Evolutionary conservation across 1,139 yeast species (phyloP).

Genomic region (Yamadazyma epiphylla): DNA sequence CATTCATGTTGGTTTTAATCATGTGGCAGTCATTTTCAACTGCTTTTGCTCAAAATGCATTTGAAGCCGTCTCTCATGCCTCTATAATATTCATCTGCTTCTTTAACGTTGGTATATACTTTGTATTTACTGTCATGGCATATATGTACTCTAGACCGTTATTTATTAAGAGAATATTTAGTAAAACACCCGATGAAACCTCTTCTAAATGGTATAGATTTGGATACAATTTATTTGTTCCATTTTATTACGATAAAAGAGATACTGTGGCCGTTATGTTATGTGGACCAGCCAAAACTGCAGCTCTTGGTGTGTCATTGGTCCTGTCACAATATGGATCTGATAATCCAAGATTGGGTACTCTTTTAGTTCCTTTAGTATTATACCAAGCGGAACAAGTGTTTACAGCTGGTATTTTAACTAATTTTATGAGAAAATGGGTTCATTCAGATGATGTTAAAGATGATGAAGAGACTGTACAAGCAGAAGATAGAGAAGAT

Average conservation of each 20-base stretch:
- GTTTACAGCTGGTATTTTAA: conserved; percentile 66
- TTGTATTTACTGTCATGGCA: conserved; percentile 67
- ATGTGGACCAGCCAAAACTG: conserved; percentile 92
- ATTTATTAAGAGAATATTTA: conserved; percentile 43
- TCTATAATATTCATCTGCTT: conserved; percentile 74
- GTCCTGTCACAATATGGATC: conserved; percentile 77
- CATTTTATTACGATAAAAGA: conserved; percentile 64
- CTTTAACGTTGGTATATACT: conserved; percentile 73
- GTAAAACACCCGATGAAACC: conserved; percentile 40
- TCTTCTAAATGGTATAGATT: conserved; percentile 40
- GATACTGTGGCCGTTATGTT: conserved; percentile 80
- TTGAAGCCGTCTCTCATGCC: conserved; percentile 62
- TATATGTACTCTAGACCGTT: conserved; percentile 59
- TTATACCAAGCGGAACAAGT: conserved; percentile 87
- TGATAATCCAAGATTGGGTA: conserved; percentile 58
- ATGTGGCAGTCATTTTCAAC: conserved; percentile 88
- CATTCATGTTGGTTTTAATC: conserved; percentile 71
- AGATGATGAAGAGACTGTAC: conserved; percentile 8
- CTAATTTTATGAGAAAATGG: conserved; percentile 66
- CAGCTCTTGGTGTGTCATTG: conserved; percentile 84
- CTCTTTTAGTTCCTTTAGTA: conserved; percentile 74
- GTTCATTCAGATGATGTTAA: conserved; percentile 38
- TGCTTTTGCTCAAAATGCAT: conserved; percentile 79
- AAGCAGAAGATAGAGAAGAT: conserved; percentile 1
- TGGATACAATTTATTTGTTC: conserved; percentile 43